Evolutionary conservation across 139 green algal genomes (phyloP).

Genomic region (Axilococcus clingmanii): DNA sequence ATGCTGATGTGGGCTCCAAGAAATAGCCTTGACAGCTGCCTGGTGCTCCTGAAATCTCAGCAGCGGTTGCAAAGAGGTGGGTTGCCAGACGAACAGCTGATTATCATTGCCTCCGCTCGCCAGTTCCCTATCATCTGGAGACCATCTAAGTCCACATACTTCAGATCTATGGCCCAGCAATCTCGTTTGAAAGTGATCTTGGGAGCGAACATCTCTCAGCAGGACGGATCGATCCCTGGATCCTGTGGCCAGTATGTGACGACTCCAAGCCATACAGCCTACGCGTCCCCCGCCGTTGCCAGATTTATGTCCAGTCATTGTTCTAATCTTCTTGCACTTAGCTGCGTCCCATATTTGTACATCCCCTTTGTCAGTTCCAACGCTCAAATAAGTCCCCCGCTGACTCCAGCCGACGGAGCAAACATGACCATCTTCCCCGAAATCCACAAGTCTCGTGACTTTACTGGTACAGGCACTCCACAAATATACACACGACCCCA

Average conservation of each 20-base stretch:
- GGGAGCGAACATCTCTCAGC: slow-evolving; percentile 75
- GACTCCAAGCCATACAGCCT: slow-evolving; percentile 80
- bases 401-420: slow-evolving; percentile 83
- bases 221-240: slow-evolving; percentile 82
- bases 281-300: too few relatives aligned
- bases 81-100: slow-evolving; percentile 63
- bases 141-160: slow-evolving; percentile 80
- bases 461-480: slow-evolving; percentile 88
- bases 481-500: slow-evolving; percentile 91
- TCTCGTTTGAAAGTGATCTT: slow-evolving; percentile 51
- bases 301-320: slow-evolving; percentile 66
- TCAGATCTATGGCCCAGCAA: slow-evolving; percentile 77
- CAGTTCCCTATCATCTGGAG: slow-evolving; percentile 68
- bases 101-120: slow-evolving; percentile 83
- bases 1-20: slow-evolving; percentile 95
- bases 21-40: slow-evolving; percentile 91
- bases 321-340: slow-evolving; percentile 60
- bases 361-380: slow-evolving; percentile 76
- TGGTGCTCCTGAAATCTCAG: slow-evolving; percentile 45
- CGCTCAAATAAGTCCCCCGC: slow-evolving; percentile 75
- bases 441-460: slow-evolving; percentile 36
- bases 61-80: slow-evolving; percentile 19
- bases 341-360: slow-evolving; percentile 76
- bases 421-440: slow-evolving; percentile 48
- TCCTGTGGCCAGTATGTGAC: slow-evolving; percentile 72